Evolutionary conservation across 345 rosid species (phyloP), one percentile per base, ranked within the genome.

Genomic region (Brassica rapa): DNA sequence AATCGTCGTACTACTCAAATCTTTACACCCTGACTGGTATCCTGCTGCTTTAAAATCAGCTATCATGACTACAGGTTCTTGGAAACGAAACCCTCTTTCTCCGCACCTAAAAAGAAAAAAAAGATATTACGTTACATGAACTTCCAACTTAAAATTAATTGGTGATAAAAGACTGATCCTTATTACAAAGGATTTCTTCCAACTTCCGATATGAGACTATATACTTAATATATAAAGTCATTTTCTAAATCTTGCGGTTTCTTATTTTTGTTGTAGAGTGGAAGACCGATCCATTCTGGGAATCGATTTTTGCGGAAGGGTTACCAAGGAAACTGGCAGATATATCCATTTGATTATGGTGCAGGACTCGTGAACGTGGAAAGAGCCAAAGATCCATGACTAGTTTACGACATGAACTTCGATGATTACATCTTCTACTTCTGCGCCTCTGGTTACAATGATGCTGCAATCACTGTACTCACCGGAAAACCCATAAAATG

Each of bases 11-110:
- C 76, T 77, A 11, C 69, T 79, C 41, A 79, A 32, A 66, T 32
- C 82, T 43, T 5, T 79, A 60, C 82, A 79, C 73, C 78, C 82
- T 24, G 82, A 79, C 69, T 79, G 82, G 82, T 79, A 74, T n/a
- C 82, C 82, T 72, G 82, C 82, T 0, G 78, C 78, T 7, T 27
- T 79, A 4, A 79, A 73, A 73, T 79, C 82, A 3, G 78, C 82
- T 12, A 57, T 79, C 12, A 72, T 79, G 73, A 79, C 78, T 64
- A 59, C 82, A 66, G 82, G 81, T 77, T 77, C 81, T 37, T 64
- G 23, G 53, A 63, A 5, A 9, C 14, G 0, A 19, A 29, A 29
- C 29, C 41, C 2, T 23, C 14, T 2, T 56, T 39, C 32, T 57
- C 73, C 49, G 24, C 41, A 57, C 8, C 14, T 3, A 9, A 23